phyloP scores from a whole-genome alignment of 106 monocot species.

The Phalaenopsis aphrodite region DNA sequence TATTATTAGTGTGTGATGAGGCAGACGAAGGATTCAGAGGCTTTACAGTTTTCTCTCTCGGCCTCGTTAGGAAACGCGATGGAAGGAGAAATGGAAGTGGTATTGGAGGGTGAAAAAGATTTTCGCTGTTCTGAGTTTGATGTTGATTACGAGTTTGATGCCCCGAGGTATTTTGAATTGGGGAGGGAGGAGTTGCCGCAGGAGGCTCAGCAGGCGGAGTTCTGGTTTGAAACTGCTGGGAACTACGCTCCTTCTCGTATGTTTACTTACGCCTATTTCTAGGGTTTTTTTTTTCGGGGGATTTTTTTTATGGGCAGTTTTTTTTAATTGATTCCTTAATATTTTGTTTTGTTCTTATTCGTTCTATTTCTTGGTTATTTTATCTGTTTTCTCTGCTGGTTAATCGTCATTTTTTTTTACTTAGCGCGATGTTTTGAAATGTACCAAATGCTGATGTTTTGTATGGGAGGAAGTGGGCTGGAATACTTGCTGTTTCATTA shows the following conservation, averaged over 20 bases:
- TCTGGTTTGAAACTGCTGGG: conserved; percentile 39
- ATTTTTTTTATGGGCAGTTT: background rate
- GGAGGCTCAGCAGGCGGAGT: conserved; percentile 33
- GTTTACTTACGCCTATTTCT: background rate
- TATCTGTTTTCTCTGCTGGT: background rate
- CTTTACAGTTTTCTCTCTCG: background rate
- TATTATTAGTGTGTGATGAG: background rate
- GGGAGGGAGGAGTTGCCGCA: conserved; percentile 22
- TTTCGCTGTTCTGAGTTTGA: conserved; percentile 28
- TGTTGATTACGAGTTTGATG: conserved; percentile 72
- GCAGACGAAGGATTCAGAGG: background rate
- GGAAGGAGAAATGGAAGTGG: conserved; percentile 26
- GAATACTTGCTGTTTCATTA: background rate
- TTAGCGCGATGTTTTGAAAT: background rate
- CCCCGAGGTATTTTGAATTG: conserved; percentile 44
- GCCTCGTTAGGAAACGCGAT: background rate
- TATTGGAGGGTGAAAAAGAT: conserved; percentile 7
- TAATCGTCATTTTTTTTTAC: background rate
- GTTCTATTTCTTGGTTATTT: background rate
- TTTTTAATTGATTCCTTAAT: background rate
- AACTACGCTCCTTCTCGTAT: conserved; percentile 53
- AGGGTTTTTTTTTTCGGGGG: background rate
- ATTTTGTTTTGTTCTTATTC: background rate
- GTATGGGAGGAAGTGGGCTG: background rate
- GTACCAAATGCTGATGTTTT: background rate